A percentile compares a stretch with the other conserved stretches of the same genome.
phyloP scores from a whole-genome alignment of 1,284 basidiomycete genomes.

The Cutaneotrichosporon sp. region DNA sequence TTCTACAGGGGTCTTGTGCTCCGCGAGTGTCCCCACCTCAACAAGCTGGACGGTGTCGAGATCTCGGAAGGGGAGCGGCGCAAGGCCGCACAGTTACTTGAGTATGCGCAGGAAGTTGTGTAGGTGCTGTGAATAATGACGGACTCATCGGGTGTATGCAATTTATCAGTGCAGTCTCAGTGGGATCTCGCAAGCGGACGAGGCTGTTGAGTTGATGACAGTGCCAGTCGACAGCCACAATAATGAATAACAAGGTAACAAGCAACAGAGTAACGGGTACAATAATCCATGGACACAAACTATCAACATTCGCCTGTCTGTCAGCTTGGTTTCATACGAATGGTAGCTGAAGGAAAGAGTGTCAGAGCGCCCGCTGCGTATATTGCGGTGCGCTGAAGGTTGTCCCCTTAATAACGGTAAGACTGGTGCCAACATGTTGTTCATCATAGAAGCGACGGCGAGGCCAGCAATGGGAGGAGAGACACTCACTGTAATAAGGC shows the following conservation, averaged over 20 bases:
- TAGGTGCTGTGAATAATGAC: no score
- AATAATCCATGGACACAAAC: neutral
- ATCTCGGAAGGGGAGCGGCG: conserved; percentile 71
- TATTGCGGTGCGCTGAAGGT: conserved; percentile 22
- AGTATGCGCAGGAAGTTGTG: conserved; percentile 4
- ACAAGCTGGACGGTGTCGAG: conserved; percentile 73
- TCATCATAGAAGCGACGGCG: conserved; percentile 23
- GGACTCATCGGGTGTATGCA: neutral
- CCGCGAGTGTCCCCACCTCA: conserved; percentile 62
- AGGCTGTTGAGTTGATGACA: neutral
- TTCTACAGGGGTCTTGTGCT: conserved; percentile 83
- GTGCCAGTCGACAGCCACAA: no score
- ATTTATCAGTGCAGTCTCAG: neutral
- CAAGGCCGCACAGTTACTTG: conserved; percentile 68
- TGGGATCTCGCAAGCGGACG: no score
- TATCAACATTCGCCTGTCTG: neutral
- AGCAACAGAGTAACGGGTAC: neutral
- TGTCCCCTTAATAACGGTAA: conserved; percentile 33
- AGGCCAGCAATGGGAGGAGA: neutral
- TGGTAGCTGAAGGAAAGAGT: neutral
- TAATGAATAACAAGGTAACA: no score
- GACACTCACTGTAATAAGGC: neutral
- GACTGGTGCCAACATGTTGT: conserved; percentile 44
- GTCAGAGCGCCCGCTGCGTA: conserved; percentile 36
- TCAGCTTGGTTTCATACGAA: neutral